Evolutionary conservation across 768 basidiomycete species (phyloP), one percentile per base, ranked within the genome.

Genomic region (Macrocybe gigantea): DNA sequence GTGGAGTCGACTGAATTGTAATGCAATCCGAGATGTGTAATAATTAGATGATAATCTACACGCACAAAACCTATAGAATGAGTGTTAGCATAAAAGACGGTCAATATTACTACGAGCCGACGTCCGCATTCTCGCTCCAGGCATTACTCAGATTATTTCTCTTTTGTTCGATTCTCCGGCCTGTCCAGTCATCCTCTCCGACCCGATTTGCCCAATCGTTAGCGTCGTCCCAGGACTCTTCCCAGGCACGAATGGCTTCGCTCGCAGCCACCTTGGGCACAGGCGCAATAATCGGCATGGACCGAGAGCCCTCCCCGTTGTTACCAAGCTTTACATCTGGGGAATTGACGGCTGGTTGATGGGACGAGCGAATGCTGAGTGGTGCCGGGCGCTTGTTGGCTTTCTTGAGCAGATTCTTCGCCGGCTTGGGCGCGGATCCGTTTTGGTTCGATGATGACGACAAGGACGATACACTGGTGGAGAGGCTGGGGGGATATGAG

Each of bases 401-500:
- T 36, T 73, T 69, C 49, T 70, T 69, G 44, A 64, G 47, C 4
- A 69, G 49, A 42, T 67, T 69, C 50, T 56, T 70, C 48, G 63
- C 64, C 33, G 61, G 57, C 43, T 61, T 57, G 6, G 62, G 64
- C 38, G 62, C 59, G 22, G 64, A 59, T 33, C 60, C 52, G 13
- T 52, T 52, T 36, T 22, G 22, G 22, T 22, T 22, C 22, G 42
- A 44, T 44, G 35, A 12, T 33, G 42, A 8, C 32, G 32, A n/a
- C n/a, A 33, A 33, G 13, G 42, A 44, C 7, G 74, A 62, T 36
- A 71, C 56, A 53, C 74, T 72, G 50, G 65, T 70, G 12, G 69
- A 62, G 15, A 72, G 65, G 53, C 73, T 77, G 10, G 85, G 85
- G 31, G 85, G 85, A 58, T 87, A 86, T 22, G 78, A 72, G 53